Evolutionary conservation across 495 filamentous ascomycete species (phyloP), one percentile per base, ranked within the genome.

Genomic region (Penicillium salamii): DNA sequence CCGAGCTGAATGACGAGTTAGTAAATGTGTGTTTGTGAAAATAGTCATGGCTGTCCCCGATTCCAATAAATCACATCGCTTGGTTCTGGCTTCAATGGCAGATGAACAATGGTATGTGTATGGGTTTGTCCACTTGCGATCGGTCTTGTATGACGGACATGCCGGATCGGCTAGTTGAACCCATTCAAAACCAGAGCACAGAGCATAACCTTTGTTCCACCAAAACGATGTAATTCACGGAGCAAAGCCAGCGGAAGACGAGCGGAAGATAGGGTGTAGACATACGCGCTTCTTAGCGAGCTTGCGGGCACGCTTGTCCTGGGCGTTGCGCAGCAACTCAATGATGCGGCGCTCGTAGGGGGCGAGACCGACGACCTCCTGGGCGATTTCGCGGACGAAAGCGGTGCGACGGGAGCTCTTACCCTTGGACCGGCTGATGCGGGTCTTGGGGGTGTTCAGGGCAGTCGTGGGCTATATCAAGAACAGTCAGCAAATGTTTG

Each of bases 261-360:
- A 11, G 9, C 28, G 5, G n/a, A 17, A 21, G 24, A n/a, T 8
- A 14, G 11, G 26, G 18, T 32, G 29, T 46, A 51, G 40, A 83
- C 79, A 54, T 82, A 89, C 89, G 76, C 93, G 82, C 87, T 95
- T 97, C 92, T 98, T 98, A 58, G 93, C 93, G 67, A 96, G 87
- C 85, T 97, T 97, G 57, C 93, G 81, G 54, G 93, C 93, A 77
- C 93, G 89, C 88, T 98, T 98, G 76, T 98, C 93, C 79, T 96
- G 96, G 80, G 86, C 84, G 83, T 97, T 98, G 61, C 93, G 89
- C 71, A 98, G 85, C 58, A 98, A 81, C 84, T 98, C 93, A 72
- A 97, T 95, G 68, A 98, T 88, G 63, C 93, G 91, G 70, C 91
- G 90, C 81, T 98, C 93, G 69, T 97, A 97, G 62, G 91, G 91